Conservation (phyloP, 768 basidiomycete genomes). For the Pleurotus citrinopileatus region DNA sequence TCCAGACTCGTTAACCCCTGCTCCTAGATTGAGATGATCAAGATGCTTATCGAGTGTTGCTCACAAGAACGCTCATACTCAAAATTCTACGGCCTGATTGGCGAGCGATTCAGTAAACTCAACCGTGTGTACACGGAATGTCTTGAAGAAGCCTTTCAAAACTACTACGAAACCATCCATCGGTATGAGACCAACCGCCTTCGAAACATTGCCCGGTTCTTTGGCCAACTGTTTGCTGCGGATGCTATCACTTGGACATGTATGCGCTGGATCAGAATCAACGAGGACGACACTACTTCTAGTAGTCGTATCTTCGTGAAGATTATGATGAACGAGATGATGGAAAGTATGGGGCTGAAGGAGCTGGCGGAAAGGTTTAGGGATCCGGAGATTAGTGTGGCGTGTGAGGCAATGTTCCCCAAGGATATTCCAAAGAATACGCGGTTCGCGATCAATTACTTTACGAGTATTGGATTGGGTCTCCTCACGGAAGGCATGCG, state of each 20-base stretch:
- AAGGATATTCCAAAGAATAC: conserved; percentile 96
- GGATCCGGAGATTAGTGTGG: conserved; percentile 75
- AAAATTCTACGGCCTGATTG: conserved; percentile 94
- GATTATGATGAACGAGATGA: conserved; percentile 93
- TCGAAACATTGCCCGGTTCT: conserved; percentile 95
- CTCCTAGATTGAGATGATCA: conserved; percentile 85
- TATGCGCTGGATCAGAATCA: conserved; percentile 84
- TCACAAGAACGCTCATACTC: conserved; percentile 98
- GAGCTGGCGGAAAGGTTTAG: conserved; percentile 85
- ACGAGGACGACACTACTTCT: conserved; percentile 96
- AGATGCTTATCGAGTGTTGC: conserved; percentile 99
- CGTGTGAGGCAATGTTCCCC: conserved; percentile 88
- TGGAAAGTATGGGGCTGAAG: conserved; percentile 91
- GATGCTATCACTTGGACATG: conserved; percentile 91
- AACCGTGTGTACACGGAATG: conserved; percentile 92
- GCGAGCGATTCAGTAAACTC: conserved; percentile 95
- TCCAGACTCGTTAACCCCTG: background rate
- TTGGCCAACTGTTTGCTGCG: conserved; percentile 84
- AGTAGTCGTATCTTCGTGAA: conserved; percentile 97
- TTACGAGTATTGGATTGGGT: conserved; percentile 92
- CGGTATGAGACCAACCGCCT: conserved; percentile 98
- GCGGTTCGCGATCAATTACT: conserved; percentile 95
- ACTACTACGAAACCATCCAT: conserved; percentile 95
- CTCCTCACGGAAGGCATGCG: conserved; percentile 94
- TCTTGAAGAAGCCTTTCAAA: conserved; percentile 83